phyloP scores from a whole-genome alignment of 176 grass and related monocot genomes.

The Oryza punctata region DNA sequence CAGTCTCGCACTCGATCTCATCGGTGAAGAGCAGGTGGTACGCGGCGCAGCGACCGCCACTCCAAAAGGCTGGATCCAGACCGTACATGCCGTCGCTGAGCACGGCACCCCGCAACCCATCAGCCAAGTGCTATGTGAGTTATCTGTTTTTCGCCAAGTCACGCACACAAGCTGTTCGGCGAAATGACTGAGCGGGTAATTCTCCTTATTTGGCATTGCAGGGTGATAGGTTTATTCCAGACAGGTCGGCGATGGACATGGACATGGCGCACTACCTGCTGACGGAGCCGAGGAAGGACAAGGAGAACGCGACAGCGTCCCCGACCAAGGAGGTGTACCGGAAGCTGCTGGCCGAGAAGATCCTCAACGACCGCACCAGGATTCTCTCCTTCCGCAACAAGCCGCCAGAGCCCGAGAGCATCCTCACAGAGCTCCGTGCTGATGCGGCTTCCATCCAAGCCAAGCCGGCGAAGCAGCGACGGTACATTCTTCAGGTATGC shows the following conservation, averaged over 20 bases:
- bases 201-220: constrained; percentile 36
- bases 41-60: too few species aligned
- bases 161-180: constrained; percentile 9
- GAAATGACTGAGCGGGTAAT: constrained; percentile 22
- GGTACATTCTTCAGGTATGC: constrained; percentile 49
- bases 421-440: constrained; percentile 30
- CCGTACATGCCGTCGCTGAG: too few species aligned
- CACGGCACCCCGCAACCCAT: too few species aligned
- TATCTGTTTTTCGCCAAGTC: neutral
- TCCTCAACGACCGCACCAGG: constrained; percentile 60
- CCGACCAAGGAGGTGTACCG: constrained; percentile 55
- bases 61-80: too few species aligned
- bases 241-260: constrained; percentile 63
- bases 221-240: constrained; percentile 65
- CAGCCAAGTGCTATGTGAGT: too few species aligned
- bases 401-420: constrained; percentile 44
- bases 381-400: constrained; percentile 60
- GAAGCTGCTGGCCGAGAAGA: constrained; percentile 52
- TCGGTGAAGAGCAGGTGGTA: too few species aligned
- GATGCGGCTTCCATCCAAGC: constrained; percentile 34
- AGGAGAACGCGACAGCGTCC: constrained; percentile 41
- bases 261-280: constrained; percentile 67
- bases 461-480: constrained; percentile 43
- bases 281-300: constrained; percentile 61
- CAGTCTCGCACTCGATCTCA: too few species aligned